These are phyloP conservation scores for Tetrahymena malaccensis DNA, from an alignment of 73 alveolate species.

Conservation along the genomic window DNA sequence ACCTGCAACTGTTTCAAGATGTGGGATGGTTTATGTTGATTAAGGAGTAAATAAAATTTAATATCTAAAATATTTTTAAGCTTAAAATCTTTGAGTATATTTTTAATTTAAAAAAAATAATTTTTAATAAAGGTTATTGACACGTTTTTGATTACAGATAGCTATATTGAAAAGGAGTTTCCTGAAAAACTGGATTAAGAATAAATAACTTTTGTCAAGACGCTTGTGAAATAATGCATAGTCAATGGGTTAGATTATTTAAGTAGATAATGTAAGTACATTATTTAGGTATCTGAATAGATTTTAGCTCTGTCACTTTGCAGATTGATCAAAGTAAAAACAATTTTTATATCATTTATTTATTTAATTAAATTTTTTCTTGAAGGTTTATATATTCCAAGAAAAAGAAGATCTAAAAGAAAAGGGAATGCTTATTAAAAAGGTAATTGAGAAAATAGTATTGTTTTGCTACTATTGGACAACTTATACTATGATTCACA, in stretches of 20 bases:
- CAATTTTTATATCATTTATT: neutral
- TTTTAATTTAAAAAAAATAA: neutral
- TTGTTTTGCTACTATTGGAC: neutral
- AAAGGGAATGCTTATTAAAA: neutral
- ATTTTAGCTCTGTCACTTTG: neutral
- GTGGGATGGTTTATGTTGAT: conserved; percentile 74
- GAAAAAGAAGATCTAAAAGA: neutral
- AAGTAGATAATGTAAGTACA: neutral
- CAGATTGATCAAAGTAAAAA: neutral
- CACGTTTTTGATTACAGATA: neutral
- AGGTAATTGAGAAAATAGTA: neutral
- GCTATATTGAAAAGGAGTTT: neutral
- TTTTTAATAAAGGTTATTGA: neutral
- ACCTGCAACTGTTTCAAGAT: conserved; percentile 66
- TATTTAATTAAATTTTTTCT: neutral
- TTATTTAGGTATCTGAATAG: neutral
- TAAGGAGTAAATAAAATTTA: conserved; percentile 28
- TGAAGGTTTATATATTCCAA: neutral
- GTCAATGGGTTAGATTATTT: neutral
- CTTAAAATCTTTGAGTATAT: neutral
- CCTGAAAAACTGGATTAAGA: neutral
- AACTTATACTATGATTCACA: neutral
- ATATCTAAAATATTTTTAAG: neutral
- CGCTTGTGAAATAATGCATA: neutral
- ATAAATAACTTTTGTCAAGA: neutral